A percentile compares a stretch with the other conserved stretches of the same genome.
phyloP scores from a whole-genome alignment of 2,329 filamentous ascomycete genomes.

The Elsinoe perseae region DNA sequence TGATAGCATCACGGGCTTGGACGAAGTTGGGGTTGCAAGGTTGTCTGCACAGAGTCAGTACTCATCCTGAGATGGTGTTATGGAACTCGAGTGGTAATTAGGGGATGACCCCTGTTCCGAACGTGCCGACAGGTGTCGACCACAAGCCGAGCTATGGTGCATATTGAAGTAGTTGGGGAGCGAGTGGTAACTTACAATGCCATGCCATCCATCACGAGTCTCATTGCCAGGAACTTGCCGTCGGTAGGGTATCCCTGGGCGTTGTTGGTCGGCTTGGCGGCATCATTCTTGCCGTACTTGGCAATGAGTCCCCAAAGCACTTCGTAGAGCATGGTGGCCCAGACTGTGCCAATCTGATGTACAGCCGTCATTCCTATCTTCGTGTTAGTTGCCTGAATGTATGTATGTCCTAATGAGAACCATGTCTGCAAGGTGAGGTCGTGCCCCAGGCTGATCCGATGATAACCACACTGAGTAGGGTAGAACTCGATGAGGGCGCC shows the following conservation, averaged over 20 bases:
- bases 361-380: slow-evolving; percentile 25
- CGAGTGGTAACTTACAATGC: slow-evolving; percentile 32
- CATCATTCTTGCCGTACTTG: slow-evolving; percentile 46
- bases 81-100: too few relatives aligned
- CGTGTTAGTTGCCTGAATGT: not conserved
- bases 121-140: too few relatives aligned
- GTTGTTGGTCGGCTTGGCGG: slow-evolving; percentile 36
- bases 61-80: not conserved
- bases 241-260: slow-evolving; percentile 43
- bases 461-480: too few relatives aligned
- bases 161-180: not conserved
- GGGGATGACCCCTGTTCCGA: too few relatives aligned
- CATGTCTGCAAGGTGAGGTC: too few relatives aligned
- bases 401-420: too few relatives aligned
- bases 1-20: slow-evolving; percentile 47
- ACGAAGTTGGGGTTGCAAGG: slow-evolving; percentile 51
- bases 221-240: slow-evolving; percentile 46
- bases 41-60: slow-evolving; percentile 30
- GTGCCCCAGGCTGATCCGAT: too few relatives aligned
- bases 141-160: too few relatives aligned
- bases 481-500: too few relatives aligned
- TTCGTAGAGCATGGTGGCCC: slow-evolving; percentile 49
- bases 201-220: slow-evolving; percentile 48
- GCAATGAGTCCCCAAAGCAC: slow-evolving; percentile 53
- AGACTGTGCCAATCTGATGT: slow-evolving; percentile 46